phyloP scores from a whole-genome alignment of 345 rosid genomes.

The Syzygium jambos region DNA sequence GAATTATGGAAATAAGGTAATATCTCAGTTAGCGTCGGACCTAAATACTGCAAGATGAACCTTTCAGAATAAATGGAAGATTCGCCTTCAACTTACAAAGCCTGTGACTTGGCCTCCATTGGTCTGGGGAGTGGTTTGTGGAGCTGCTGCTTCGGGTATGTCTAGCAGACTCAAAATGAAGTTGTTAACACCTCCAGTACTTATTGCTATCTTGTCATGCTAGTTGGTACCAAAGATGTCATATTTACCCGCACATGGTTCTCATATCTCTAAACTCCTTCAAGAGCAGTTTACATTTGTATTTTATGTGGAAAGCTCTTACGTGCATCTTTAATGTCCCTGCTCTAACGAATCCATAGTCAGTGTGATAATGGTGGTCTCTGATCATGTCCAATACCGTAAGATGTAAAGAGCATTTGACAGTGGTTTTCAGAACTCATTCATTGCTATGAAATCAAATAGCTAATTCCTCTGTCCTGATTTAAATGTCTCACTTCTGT shows the following conservation, averaged over 20 bases:
- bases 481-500: not conserved
- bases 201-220: not conserved
- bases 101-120: conserved; percentile 99
- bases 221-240: not conserved
- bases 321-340: not conserved
- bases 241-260: not conserved
- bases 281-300: not conserved
- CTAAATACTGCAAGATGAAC: not conserved
- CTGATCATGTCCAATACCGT: not conserved
- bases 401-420: not conserved
- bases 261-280: not conserved
- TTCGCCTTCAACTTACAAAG: conserved; percentile 92
- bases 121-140: conserved; percentile 94
- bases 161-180: not conserved
- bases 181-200: not conserved
- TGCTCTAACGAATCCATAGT: not conserved
- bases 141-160: conserved; percentile 98
- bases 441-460: not conserved
- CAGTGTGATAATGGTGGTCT: not conserved
- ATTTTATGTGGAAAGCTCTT: not conserved
- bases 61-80: conserved; percentile 90
- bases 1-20: not conserved
- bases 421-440: not conserved
- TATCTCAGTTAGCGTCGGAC: not conserved
- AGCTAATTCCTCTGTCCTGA: not conserved